Base-by-base conservation (phyloP, 257 asterid species). In the Euphrasia confusa region DNA sequence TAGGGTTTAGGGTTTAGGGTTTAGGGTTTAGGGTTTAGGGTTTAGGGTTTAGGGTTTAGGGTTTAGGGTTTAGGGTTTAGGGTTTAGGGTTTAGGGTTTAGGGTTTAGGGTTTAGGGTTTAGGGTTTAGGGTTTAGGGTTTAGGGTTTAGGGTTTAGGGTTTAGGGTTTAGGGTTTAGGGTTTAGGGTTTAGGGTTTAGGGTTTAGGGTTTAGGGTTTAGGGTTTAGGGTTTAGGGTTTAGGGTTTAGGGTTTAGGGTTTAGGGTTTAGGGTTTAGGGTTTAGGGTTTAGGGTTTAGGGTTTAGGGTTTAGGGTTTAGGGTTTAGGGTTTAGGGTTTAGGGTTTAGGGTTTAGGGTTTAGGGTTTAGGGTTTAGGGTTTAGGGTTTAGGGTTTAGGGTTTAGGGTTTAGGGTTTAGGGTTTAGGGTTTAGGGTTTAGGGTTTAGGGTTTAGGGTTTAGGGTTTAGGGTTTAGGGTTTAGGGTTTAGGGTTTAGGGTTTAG, bases 61-160 rank as follows among this genome's bases (percentile, higher is more conserved):
- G 58, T 67, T 67, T 67, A 44, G 58, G 71, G 71, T 67, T 67
- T 26, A 58, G 71, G 65, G 58, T n/a, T 67, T 67, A 44, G 58
- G 71, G 71, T 67, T 67, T 66, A 58, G 71, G 71, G 71, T 67
- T 67, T 67, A 67, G 71, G 71, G 65, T 67, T 67, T 45, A 28
- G 71, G 71, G 45, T 67, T 67, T 27, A 28, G 71, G 71, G 49
- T 67, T 67, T 27, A 27, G 71, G 71, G 58, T 67, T 67, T 27
- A 28, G 71, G 71, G 15, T 40, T 40, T 40, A 40, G 47, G 47
- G 47, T 40, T 40, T 40, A 40, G 47, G 47, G 47, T 40, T 40
- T 40, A 40, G 47, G 47, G 47, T 40, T 40, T 40, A 40, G 47
- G 52, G 52, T 45, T 45, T 45, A 57, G 65, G 71, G 59, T n/a